Evolutionary conservation across 495 filamentous ascomycete species (phyloP).

Genomic region (Hypoxylon fragiforme): DNA sequence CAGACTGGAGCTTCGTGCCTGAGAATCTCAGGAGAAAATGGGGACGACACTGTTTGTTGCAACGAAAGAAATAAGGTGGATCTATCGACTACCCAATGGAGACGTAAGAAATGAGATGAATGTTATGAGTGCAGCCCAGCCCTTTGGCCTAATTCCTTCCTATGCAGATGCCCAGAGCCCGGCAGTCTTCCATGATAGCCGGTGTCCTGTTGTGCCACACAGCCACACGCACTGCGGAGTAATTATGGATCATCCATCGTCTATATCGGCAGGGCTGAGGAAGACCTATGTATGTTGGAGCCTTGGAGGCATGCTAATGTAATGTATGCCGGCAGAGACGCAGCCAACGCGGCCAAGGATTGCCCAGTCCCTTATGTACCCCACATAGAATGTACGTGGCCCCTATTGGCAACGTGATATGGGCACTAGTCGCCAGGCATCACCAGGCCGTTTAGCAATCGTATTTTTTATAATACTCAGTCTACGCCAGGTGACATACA

Average conservation of each 20-base stretch:
- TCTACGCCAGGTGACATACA: conserved; percentile 8
- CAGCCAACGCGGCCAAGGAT: not conserved
- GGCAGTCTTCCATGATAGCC: too few relatives aligned
- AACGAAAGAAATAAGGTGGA: conserved; percentile 47
- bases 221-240: not conserved
- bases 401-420: conserved; percentile 8
- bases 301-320: too few relatives aligned
- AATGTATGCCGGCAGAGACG: not conserved
- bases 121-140: not conserved
- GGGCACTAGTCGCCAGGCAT: not conserved
- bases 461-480: conserved; percentile 3
- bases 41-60: conserved; percentile 81
- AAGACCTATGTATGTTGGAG: conserved; percentile 6
- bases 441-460: not conserved
- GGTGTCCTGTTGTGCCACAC: not conserved
- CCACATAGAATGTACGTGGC: conserved; percentile 8
- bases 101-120: too few relatives aligned
- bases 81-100: not conserved
- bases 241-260: conserved; percentile 6
- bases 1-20: conserved; percentile 71
- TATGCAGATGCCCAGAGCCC: not conserved
- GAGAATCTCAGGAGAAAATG: conserved; percentile 69
- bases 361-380: not conserved
- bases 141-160: not conserved
- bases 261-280: conserved; percentile 2